Conservation (phyloP, 345 rosid genomes). For the Eutrema heterophyllum region DNA sequence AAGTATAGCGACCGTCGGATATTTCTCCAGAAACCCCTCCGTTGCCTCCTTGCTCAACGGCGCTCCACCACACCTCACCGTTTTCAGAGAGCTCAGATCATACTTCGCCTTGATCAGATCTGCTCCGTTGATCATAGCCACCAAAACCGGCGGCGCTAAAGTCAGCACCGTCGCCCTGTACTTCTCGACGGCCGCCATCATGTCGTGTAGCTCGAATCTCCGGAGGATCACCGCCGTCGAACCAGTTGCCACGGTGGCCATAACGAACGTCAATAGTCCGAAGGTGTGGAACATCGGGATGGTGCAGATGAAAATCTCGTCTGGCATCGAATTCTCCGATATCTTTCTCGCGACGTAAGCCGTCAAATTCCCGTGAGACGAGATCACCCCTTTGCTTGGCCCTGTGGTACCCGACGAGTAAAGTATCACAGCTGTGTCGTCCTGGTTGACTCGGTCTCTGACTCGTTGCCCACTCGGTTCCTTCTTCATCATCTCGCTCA, state of each 20-base stretch:
- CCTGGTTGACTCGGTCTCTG: constrained; percentile 51
- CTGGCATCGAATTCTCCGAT: constrained; percentile 45
- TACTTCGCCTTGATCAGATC: constrained; percentile 44
- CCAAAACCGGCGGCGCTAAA: constrained; percentile 66
- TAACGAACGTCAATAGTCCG: constrained; percentile 61
- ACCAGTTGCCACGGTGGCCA: constrained; percentile 55
- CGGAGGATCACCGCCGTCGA: constrained; percentile 52
- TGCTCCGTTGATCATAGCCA: constrained; percentile 54
- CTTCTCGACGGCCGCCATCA: constrained; percentile 51
- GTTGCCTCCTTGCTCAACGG: constrained; percentile 73
- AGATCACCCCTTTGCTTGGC: constrained; percentile 70
- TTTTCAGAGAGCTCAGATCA: constrained; percentile 53
- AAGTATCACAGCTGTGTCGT: constrained; percentile 74
- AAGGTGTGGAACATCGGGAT: constrained; percentile 85
- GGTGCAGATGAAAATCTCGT: constrained; percentile 51
- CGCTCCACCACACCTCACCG: constrained; percentile 64
- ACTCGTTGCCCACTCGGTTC: constrained; percentile 28
- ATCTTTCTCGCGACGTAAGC: constrained; percentile 50
- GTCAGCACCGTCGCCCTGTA: constrained; percentile 51
- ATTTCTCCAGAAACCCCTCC: constrained; percentile 56
- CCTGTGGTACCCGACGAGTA: constrained; percentile 90
- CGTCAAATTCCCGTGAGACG: constrained; percentile 62
- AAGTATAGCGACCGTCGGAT: constrained; percentile 45
- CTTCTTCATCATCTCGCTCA: constrained; percentile 42
- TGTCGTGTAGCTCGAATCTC: constrained; percentile 57